Evolutionary conservation across 192 early-diverging fungal genomes (phyloP), one percentile per base, ranked within the genome.

Genomic region (Funneliformis mosseae): DNA sequence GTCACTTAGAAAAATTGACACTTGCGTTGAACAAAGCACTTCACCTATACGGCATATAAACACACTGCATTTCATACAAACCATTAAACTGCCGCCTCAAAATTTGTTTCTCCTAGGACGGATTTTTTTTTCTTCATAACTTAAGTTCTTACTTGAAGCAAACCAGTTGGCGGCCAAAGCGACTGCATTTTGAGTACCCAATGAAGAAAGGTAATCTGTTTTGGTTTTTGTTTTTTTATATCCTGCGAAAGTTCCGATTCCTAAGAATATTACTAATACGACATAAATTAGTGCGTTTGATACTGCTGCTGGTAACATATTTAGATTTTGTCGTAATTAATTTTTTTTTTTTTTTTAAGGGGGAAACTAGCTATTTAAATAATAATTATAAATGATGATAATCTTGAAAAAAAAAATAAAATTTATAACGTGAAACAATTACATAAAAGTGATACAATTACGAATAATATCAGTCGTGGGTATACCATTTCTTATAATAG

Each of bases 261-360:
- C 74, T n/a, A 91, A 71, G 62, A 92, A 91, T 28, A 81, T 61
- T 11, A 83, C 83, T 6, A 92, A 80, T 11, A 86, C 88, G 63
- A 88, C 55, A 76, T 91, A 91, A 59, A 91, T 85, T 48, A 92
- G 84, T 25, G 83, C 85, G 38, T 90, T 86, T 55, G 89, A 11
- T 5, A 74, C 5, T 48, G 2, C 28, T 33, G 0, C 74, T 28
- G 82, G 43, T 38, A 68, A 28, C 63, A 66, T 62, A 1, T 62
- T 62, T 62, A 7, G 4, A 23, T 66, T 55, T 7, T 55, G 14
- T 55, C 16, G 18, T 55, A 18, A 3, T 18, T 16, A 50, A 16
- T 55, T 55, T 55, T 55, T 33, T 33, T 33, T 33, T 33, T 33
- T 33, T 33, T 33, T 33, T 33, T 33, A 33, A 0, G 3, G 33